Evolutionary conservation across 1,284 basidiomycete species (phyloP).

Genomic region (Ganoderma resinaceum): DNA sequence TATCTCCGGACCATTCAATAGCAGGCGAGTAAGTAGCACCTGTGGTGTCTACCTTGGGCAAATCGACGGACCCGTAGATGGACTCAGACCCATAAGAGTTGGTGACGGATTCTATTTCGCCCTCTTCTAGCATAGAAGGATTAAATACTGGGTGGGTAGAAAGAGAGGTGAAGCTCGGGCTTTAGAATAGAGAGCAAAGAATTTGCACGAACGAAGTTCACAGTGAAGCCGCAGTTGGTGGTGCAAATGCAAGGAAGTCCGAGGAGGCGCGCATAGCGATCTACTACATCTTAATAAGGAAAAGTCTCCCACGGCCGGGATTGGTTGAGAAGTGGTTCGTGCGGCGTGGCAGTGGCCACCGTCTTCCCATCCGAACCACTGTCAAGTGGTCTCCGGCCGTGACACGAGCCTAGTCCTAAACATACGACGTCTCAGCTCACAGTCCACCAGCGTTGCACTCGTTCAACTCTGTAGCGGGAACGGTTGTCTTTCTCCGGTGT

Average conservation of each 20-base stretch:
- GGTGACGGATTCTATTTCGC: constrained; percentile 13
- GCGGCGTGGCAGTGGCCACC: constrained; percentile 28
- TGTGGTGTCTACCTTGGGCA: constrained; percentile 20
- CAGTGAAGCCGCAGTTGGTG: neutral
- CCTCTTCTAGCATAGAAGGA: constrained; percentile 22
- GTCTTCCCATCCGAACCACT: constrained; percentile 5
- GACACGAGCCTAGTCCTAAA: neutral
- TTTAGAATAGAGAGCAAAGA: neutral
- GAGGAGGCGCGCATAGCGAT: constrained; percentile 26
- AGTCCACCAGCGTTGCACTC: neutral
- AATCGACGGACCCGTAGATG: neutral
- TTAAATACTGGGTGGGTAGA: neutral
- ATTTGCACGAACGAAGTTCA: neutral
- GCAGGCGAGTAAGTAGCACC: constrained; percentile 52
- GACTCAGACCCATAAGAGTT: neutral
- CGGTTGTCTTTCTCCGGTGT: neutral
- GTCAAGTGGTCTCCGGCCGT: neutral
- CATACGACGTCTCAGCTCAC: neutral
- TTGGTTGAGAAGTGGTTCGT: constrained; percentile 24
- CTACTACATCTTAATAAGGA: constrained; percentile 20
- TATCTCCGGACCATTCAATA: constrained; percentile 63
- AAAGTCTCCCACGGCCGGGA: constrained; percentile 25
- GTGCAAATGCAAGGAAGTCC: neutral
- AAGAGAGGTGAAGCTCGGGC: neutral
- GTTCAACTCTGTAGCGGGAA: neutral